Evolutionary conservation across 2,329 filamentous ascomycete genomes (phyloP).

Genomic region (Penicillium sp.): DNA sequence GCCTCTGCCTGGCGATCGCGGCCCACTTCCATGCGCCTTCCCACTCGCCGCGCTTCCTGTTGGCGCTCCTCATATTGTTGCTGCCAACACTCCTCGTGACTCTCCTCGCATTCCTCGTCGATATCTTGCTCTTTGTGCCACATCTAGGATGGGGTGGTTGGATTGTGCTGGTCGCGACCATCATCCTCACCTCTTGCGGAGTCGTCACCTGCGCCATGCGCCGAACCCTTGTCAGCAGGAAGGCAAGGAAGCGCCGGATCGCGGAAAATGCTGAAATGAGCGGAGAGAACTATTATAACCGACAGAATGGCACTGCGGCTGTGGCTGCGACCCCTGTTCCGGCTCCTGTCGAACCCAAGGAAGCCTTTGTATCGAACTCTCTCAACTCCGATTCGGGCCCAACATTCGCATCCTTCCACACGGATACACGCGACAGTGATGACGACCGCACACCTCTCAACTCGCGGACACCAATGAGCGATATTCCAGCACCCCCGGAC

Average conservation of each 20-base stretch:
- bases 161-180: constrained; percentile 84
- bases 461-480: constrained; percentile 32
- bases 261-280: constrained; percentile 97
- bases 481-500: constrained; percentile 27
- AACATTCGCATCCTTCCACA: constrained; percentile 49
- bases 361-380: constrained; percentile 58
- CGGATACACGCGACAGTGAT: constrained; percentile 35
- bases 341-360: constrained; percentile 50
- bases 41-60: constrained; percentile 85
- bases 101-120: constrained; percentile 84
- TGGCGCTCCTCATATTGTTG: constrained; percentile 80
- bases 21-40: constrained; percentile 85
- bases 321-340: constrained; percentile 26
- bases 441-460: constrained; percentile 46
- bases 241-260: constrained; percentile 88
- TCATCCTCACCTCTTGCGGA: constrained; percentile 76
- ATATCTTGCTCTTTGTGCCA: constrained; percentile 91
- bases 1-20: constrained; percentile 73
- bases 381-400: constrained; percentile 53
- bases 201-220: constrained; percentile 94
- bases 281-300: constrained; percentile 84
- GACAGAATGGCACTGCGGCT: constrained; percentile 47
- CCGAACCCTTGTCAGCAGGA: constrained; percentile 83
- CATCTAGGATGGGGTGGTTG: constrained; percentile 94
- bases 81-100: constrained; percentile 81